Evolutionary conservation across 768 basidiomycete genomes (phyloP).

Genomic region (Leccinum obscurum): DNA sequence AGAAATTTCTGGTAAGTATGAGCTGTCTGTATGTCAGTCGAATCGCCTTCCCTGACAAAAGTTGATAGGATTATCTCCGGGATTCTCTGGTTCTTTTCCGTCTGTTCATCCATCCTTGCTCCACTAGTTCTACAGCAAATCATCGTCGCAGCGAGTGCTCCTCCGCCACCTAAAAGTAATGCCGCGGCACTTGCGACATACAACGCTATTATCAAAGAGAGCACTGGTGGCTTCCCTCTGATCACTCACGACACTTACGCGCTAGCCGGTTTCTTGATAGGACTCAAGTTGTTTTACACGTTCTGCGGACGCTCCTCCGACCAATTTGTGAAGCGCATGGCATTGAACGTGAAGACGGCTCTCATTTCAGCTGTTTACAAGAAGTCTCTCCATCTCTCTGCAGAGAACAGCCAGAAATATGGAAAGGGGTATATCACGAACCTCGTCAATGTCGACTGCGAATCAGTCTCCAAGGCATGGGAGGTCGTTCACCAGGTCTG

Average conservation of each 20-base stretch:
- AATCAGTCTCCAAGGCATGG: conserved; percentile 32
- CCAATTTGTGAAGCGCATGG: conserved; percentile 31
- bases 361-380: conserved; percentile 33
- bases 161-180: conserved; percentile 18
- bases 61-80: conserved; percentile 25
- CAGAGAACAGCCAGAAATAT: conserved; percentile 27
- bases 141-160: conserved; percentile 25
- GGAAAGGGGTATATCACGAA: conserved; percentile 31
- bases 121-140: conserved; percentile 31
- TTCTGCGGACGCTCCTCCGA: conserved; percentile 31
- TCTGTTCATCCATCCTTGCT: conserved; percentile 21
- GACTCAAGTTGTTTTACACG: conserved; percentile 24
- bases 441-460: conserved; percentile 32
- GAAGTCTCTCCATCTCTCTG: conserved; percentile 30
- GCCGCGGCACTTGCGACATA: conserved; percentile 25
- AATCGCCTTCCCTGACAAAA: neutral
- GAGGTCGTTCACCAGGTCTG: conserved; percentile 28
- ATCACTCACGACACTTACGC: conserved; percentile 27
- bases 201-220: conserved; percentile 17
- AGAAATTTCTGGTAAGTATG: conserved; percentile 16
- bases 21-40: neutral
- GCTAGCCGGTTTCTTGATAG: conserved; percentile 26
- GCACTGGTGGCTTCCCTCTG: conserved; percentile 33
- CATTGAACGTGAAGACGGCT: conserved; percentile 30
- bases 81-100: conserved; percentile 31